Conservation (phyloP, 148 eudicot species). For the Silene conica region DNA sequence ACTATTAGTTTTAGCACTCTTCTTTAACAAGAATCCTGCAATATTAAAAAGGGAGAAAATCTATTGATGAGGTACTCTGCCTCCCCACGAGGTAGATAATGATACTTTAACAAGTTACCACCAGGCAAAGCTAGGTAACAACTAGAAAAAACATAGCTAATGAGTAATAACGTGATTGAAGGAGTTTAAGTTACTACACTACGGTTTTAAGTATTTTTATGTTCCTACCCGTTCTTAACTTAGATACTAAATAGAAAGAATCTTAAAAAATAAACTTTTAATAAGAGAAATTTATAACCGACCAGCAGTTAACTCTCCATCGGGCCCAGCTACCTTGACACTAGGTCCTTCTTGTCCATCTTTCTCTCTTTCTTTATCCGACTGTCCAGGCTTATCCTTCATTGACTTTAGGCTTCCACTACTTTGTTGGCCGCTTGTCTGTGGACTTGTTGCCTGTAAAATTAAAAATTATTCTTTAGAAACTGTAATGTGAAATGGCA, state of each 20-base stretch:
- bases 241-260: not conserved
- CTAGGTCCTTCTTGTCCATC: slow-evolving; percentile 78
- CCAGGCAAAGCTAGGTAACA: not conserved
- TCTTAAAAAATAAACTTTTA: not conserved
- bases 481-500: slow-evolving; percentile 4
- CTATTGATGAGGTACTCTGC: not conserved
- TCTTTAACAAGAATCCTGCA: slow-evolving; percentile 84
- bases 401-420: slow-evolving; percentile 78
- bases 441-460: slow-evolving; percentile 87
- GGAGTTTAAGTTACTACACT: not conserved
- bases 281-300: slow-evolving; percentile 5
- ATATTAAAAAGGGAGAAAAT: not conserved
- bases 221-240: not conserved
- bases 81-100: not conserved
- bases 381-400: slow-evolving; percentile 63
- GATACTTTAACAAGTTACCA: too few relatives aligned
- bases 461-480: slow-evolving; percentile 11
- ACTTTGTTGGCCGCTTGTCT: slow-evolving; percentile 70
- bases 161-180: not conserved
- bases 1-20: slow-evolving; percentile 84
- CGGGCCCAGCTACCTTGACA: slow-evolving; percentile 82
- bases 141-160: not conserved
- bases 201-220: not conserved
- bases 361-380: slow-evolving; percentile 38
- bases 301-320: slow-evolving; percentile 98